Evolutionary conservation across 768 basidiomycete species (phyloP).

Genomic region (Pulveroboletus sp.): DNA sequence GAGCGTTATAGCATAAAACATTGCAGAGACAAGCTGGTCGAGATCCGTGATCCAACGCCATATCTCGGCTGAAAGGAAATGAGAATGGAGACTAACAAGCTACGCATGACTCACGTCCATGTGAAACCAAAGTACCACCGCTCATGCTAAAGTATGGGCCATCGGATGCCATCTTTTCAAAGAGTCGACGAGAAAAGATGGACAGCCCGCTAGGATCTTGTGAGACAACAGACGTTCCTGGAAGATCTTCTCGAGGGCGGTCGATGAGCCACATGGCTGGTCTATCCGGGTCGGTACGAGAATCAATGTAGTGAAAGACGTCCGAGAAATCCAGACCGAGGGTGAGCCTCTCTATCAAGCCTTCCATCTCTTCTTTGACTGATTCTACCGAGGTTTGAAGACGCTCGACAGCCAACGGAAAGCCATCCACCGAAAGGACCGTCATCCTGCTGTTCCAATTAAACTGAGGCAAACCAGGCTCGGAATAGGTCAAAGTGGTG

Average conservation of each 20-base stretch:
- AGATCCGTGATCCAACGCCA: constrained; percentile 9
- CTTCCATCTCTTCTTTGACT: not conserved
- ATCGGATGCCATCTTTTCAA: too few species aligned
- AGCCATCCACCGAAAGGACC: not conserved
- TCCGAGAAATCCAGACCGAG: not conserved
- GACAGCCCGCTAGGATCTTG: too few species aligned
- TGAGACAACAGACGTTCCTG: too few species aligned
- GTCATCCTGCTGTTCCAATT: not conserved
- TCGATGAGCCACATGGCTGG: too few species aligned
- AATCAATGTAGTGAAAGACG: not conserved
- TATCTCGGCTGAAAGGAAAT: not conserved
- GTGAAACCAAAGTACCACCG: too few species aligned
- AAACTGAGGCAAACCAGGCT: not conserved
- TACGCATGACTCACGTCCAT: too few species aligned
- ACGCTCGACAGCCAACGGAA: not conserved
- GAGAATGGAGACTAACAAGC: not conserved
- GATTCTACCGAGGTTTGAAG: not conserved
- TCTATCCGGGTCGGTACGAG: too few species aligned
- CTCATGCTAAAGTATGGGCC: too few species aligned
- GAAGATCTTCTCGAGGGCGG: too few species aligned
- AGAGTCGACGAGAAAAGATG: too few species aligned
- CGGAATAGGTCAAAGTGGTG: not conserved
- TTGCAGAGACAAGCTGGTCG: constrained; percentile 1
- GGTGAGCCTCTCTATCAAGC: not conserved
- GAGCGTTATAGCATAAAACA: constrained; percentile 7